These are phyloP conservation scores for Magnolia kwangsiensis DNA, from an alignment of 164 flowering plant species.

Conservation along the genomic window DNA sequence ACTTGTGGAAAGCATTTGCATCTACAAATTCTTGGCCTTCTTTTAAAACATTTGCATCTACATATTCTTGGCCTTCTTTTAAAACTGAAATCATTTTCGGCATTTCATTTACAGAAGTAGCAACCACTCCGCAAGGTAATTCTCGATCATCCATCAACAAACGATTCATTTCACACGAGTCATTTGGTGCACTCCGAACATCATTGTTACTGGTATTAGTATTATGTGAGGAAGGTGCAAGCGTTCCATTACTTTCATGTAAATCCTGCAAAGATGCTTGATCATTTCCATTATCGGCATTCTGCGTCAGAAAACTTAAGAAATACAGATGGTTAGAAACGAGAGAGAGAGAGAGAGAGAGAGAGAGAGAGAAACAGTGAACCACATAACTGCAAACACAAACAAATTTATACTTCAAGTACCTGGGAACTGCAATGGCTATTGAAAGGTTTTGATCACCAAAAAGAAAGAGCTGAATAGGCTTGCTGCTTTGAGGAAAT, in stretches of 20 bases:
- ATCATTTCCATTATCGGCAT: not conserved
- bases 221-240: not conserved
- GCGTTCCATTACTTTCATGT: not conserved
- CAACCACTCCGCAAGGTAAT: too few species aligned
- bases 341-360: not conserved
- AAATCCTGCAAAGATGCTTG: not conserved
- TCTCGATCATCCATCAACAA: too few species aligned
- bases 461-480: too few species aligned
- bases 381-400: too few species aligned
- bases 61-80: slow-evolving; percentile 1
- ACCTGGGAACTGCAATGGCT: too few species aligned
- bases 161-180: not conserved
- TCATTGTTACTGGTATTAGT: not conserved
- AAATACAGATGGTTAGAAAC: not conserved
- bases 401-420: too few species aligned
- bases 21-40: too few species aligned
- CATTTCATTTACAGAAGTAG: not conserved
- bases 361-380: not conserved
- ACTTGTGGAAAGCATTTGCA: not conserved
- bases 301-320: not conserved
- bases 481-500: too few species aligned
- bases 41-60: not conserved
- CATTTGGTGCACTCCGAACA: not conserved
- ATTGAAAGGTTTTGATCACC: too few species aligned
- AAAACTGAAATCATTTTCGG: not conserved